Evolutionary conservation across 2,329 filamentous ascomycete species (phyloP).

Genomic region (Cordyceps javanica): DNA sequence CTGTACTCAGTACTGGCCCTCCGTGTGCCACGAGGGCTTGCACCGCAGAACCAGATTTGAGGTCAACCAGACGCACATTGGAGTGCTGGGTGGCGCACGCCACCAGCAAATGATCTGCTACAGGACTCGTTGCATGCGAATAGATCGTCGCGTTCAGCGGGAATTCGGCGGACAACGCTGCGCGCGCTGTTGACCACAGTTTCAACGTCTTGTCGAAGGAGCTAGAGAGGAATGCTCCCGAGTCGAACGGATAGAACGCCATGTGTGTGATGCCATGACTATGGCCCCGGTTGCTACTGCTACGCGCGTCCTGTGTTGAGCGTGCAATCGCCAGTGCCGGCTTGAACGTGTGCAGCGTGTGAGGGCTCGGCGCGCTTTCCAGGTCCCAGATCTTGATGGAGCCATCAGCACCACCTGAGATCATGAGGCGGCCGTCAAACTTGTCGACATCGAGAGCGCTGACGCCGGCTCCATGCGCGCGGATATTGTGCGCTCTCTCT

Average conservation of each 20-base stretch:
- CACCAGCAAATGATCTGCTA: constrained; percentile 69
- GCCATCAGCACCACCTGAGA: constrained; percentile 82
- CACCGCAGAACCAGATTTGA: constrained; percentile 69
- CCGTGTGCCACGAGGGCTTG: constrained; percentile 66
- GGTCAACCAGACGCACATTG: constrained; percentile 75
- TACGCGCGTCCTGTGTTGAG: constrained; percentile 25
- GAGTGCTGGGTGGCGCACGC: constrained; percentile 86
- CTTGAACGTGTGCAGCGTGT: constrained; percentile 42
- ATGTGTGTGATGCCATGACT: constrained; percentile 70
- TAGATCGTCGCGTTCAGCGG: constrained; percentile 63
- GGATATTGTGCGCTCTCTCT: constrained; percentile 32
- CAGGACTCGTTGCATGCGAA: constrained; percentile 69
- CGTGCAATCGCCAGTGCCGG: constrained; percentile 47
- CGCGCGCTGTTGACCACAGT: constrained; percentile 62
- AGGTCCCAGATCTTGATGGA: constrained; percentile 85
- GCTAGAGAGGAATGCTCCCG: constrained; percentile 66
- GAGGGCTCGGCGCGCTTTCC: constrained; percentile 48
- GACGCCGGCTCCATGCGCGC: constrained; percentile 73
- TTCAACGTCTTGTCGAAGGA: constrained; percentile 75
- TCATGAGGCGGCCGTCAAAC: constrained; percentile 68
- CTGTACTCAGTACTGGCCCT: constrained; percentile 60
- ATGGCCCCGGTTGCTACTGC: constrained; percentile 35
- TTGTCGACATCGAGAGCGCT: constrained; percentile 74
- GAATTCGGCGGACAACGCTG: constrained; percentile 59
- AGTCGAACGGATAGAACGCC: constrained; percentile 73